These are phyloP conservation scores for Lathyrus oleraceus DNA, from an alignment of 306 rosid species.

Conservation along the genomic window DNA sequence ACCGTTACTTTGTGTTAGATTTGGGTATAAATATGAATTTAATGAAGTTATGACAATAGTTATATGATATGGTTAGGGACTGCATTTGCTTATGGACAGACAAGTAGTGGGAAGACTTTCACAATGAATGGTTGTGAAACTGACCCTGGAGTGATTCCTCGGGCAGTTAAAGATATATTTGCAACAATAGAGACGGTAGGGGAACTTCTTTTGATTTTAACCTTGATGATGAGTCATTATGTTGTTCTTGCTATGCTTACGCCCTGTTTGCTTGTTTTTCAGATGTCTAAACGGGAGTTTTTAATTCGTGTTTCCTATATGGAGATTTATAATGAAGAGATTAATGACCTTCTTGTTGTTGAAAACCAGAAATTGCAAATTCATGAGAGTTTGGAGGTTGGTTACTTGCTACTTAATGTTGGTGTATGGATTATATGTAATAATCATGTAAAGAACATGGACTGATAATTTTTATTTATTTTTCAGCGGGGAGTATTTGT, in stretches of 20 bases:
- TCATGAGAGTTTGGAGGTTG: constrained; percentile 95
- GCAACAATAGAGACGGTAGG: constrained; percentile 67
- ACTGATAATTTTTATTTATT: constrained; percentile 31
- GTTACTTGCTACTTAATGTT: constrained; percentile 11
- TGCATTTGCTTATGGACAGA: constrained; percentile 97
- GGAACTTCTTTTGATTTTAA: background rate
- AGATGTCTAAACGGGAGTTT: constrained; percentile 82
- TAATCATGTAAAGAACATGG: background rate
- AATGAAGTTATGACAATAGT: constrained; percentile 14
- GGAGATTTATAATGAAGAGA: constrained; percentile 97
- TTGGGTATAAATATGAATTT: constrained; percentile 21
- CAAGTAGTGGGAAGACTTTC: constrained; percentile 98
- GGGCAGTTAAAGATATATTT: constrained; percentile 77
- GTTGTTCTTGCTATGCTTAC: constrained; percentile 17
- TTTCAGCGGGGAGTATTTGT: constrained; percentile 91
- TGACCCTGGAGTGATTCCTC: constrained; percentile 83
- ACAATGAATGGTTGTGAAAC: constrained; percentile 90
- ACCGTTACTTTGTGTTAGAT: constrained; percentile 2
- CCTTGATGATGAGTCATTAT: constrained; percentile 2
- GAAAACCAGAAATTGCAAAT: constrained; percentile 91
- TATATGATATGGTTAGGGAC: constrained; percentile 60
- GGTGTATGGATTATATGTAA: background rate
- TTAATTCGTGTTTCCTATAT: constrained; percentile 87
- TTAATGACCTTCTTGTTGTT: constrained; percentile 78
- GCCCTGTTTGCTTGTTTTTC: constrained; percentile 12